A percentile compares a stretch with the other conserved stretches of the same genome.
Conservation (phyloP, 306 rosid species). For the Lupinus albus region DNA sequence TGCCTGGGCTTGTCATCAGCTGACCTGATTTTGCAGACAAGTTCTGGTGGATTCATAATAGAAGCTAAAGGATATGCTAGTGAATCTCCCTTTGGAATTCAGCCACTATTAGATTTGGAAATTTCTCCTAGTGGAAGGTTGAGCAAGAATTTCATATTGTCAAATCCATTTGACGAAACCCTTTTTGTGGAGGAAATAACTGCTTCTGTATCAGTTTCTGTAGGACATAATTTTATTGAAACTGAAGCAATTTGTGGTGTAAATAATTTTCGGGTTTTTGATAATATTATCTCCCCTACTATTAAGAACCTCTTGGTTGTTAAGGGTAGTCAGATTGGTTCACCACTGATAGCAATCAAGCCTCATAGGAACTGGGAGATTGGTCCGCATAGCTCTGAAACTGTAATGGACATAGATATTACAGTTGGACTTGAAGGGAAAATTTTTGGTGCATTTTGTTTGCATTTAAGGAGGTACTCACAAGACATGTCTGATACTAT, state of each 20-base stretch:
- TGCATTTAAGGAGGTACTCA: slow-evolving; percentile 73
- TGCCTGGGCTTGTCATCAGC: slow-evolving; percentile 72
- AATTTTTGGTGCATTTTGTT: slow-evolving; percentile 74
- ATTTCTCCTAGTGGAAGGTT: slow-evolving; percentile 71
- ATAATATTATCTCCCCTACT: slow-evolving; percentile 49
- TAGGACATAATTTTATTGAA: slow-evolving; percentile 58
- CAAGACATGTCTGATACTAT: slow-evolving; percentile 66
- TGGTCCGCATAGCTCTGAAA: slow-evolving; percentile 69
- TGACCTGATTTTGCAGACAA: slow-evolving; percentile 88
- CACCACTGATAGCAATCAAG: slow-evolving; percentile 64
- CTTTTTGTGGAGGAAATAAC: slow-evolving; percentile 73
- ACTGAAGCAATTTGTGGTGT: slow-evolving; percentile 74
- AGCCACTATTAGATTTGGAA: slow-evolving; percentile 59
- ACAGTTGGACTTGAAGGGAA: slow-evolving; percentile 64
- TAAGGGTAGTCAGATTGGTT: slow-evolving; percentile 59
- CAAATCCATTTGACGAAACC: slow-evolving; percentile 76
- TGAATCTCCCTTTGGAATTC: slow-evolving; percentile 83
- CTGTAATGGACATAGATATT: slow-evolving; percentile 72
- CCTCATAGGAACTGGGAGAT: slow-evolving; percentile 84
- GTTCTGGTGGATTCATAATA: slow-evolving; percentile 81
- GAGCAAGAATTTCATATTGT: slow-evolving; percentile 73
- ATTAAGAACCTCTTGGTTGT: slow-evolving; percentile 70
- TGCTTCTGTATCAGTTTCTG: slow-evolving; percentile 71
- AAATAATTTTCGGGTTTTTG: slow-evolving; percentile 52
- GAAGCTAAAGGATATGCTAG: slow-evolving; percentile 75